Evolutionary conservation across 2,329 filamentous ascomycete species (phyloP).

Genomic region (Fusarium subglutinans): DNA sequence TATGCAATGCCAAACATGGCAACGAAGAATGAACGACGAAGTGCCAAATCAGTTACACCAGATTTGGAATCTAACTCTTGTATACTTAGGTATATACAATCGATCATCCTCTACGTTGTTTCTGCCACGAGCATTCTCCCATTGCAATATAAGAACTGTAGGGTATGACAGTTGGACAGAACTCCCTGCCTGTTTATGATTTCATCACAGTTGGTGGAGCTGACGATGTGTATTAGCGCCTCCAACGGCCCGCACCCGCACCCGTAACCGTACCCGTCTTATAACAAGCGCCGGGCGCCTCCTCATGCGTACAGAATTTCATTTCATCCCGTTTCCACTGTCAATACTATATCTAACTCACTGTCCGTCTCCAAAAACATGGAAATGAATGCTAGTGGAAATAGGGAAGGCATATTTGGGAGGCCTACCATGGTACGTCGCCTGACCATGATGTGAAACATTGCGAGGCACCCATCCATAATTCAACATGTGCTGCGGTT

Average conservation of each 20-base stretch:
- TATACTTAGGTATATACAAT: background rate
- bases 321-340: background rate
- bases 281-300: background rate
- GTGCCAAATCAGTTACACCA: background rate
- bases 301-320: no score
- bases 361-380: no score
- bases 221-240: constrained; percentile 22
- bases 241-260: constrained; percentile 28
- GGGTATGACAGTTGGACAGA: background rate
- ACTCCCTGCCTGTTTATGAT: background rate
- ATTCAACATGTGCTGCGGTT: constrained; percentile 1
- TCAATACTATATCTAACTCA: background rate
- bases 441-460: background rate
- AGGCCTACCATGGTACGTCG: background rate
- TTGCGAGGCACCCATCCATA: background rate
- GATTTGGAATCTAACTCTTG: background rate
- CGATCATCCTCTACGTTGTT: no score
- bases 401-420: background rate
- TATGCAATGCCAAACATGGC: background rate
- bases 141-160: background rate
- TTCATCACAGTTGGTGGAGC: background rate
- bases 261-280: constrained; percentile 3
- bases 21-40: background rate
- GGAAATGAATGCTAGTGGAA: background rate
- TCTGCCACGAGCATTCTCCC: background rate